Evolutionary conservation across 139 green algal genomes (phyloP).

Genomic region (Pleodorina starrii): DNA sequence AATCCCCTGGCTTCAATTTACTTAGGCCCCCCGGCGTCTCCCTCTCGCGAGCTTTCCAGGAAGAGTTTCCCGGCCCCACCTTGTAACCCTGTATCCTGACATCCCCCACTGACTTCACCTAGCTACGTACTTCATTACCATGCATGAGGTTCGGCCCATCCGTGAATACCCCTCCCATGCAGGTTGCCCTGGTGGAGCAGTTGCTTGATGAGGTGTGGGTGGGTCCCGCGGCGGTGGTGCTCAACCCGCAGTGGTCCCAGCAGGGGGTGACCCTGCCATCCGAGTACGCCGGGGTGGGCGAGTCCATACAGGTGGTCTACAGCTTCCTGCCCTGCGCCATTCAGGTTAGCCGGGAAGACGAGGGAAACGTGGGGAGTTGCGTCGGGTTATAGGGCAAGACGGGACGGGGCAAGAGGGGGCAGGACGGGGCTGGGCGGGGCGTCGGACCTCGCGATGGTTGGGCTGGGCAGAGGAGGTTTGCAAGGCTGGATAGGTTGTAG

Average conservation of each 20-base stretch:
- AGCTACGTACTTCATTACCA: neutral
- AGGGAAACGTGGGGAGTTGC: no score
- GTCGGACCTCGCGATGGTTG: no score
- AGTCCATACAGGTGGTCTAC: slow-evolving; percentile 63
- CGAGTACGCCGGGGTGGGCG: slow-evolving; percentile 51
- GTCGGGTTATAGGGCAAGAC: no score
- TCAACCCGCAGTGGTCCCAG: slow-evolving; percentile 68
- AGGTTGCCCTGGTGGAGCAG: slow-evolving; percentile 75
- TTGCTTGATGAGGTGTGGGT: slow-evolving; percentile 72
- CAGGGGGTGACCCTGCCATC: slow-evolving; percentile 30
- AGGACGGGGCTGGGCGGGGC: no score
- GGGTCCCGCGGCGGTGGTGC: slow-evolving; percentile 37
- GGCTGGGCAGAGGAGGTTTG: no score
- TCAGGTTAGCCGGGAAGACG: no score
- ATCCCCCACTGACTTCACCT: neutral
- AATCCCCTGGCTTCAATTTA: no score
- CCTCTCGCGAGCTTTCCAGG: neutral
- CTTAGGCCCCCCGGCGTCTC: no score
- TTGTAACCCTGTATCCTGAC: neutral
- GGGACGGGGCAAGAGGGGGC: no score
- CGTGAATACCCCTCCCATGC: neutral
- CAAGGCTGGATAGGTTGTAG: no score
- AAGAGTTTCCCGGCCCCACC: neutral
- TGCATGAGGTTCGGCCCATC: neutral
- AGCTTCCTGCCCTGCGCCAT: slow-evolving; percentile 68